phyloP scores from a whole-genome alignment of 352 stramenopile species.

The Globisporangium nunn region DNA sequence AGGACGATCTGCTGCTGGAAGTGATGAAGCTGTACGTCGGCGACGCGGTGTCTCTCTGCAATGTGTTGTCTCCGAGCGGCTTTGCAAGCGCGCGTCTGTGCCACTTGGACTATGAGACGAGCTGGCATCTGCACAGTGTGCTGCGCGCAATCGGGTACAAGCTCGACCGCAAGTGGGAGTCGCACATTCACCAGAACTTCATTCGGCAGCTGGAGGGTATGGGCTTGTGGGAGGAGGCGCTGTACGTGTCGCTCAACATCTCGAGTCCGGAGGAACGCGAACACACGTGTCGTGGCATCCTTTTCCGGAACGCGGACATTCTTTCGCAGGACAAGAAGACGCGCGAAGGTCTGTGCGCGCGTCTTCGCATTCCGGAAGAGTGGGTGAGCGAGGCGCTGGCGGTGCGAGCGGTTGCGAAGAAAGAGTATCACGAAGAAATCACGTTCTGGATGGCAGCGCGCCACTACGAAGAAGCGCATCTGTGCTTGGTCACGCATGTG shows the following conservation, averaged over 20 bases:
- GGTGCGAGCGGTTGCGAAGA: constrained; percentile 36
- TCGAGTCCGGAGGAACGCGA: constrained; percentile 45
- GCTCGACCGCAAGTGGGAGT: constrained; percentile 66
- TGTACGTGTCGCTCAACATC: constrained; percentile 81
- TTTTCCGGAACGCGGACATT: constrained; percentile 62
- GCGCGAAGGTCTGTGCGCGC: constrained; percentile 44
- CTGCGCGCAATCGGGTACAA: constrained; percentile 68
- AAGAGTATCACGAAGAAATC: constrained; percentile 56
- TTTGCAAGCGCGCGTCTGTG: constrained; percentile 22
- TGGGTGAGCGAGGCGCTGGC: constrained; percentile 71
- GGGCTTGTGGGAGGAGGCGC: constrained; percentile 57
- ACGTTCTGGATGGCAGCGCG: constrained; percentile 63
- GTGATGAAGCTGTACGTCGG: constrained; percentile 65
- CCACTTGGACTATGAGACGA: constrained; percentile 71
- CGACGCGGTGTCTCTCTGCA: constrained; percentile 42
- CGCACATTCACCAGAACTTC: constrained; percentile 77
- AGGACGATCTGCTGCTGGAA: constrained; percentile 58
- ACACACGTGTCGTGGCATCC: constrained; percentile 44
- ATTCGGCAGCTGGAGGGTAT: constrained; percentile 66
- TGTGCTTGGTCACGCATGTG: constrained; percentile 48
- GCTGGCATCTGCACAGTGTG: constrained; percentile 72
- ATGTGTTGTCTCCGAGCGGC: constrained; percentile 51
- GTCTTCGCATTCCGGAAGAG: constrained; percentile 40
- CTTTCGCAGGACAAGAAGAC: constrained; percentile 25
- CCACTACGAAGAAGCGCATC: constrained; percentile 56